A percentile compares a stretch with the other conserved stretches of the same genome.
Evolutionary conservation across 805 yeast species (phyloP).

Genomic region (Candida railenensis): DNA sequence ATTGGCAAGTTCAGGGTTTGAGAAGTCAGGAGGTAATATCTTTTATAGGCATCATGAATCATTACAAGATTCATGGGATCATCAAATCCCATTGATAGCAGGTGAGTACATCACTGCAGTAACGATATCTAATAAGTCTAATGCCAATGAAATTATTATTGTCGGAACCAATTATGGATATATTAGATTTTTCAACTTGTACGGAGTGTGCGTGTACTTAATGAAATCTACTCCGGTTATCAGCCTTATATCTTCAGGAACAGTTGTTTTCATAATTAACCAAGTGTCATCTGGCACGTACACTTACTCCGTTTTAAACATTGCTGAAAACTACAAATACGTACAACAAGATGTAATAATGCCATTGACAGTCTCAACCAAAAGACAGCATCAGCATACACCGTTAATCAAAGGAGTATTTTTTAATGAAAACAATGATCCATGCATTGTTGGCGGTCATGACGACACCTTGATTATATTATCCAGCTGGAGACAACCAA

Average conservation of each 20-base stretch:
- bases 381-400: constrained; percentile 6
- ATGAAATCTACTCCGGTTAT: constrained; percentile 73
- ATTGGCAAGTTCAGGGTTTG: constrained; percentile 45
- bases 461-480: constrained; percentile 72
- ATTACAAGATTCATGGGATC: constrained; percentile 70
- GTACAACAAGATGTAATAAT: constrained; percentile 39
- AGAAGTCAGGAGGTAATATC: constrained; percentile 38
- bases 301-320: constrained; percentile 50
- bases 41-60: constrained; percentile 70
- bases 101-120: constrained; percentile 66
- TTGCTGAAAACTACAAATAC: constrained; percentile 37
- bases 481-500: constrained; percentile 72
- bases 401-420: constrained; percentile 63
- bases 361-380: constrained; percentile 23
- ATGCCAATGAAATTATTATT: constrained; percentile 47
- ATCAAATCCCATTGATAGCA: constrained; percentile 49
- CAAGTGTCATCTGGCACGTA: constrained; percentile 33
- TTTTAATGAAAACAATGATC: constrained; percentile 87
- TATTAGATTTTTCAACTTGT: constrained; percentile 65
- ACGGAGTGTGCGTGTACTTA: constrained; percentile 70
- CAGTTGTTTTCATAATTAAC: constrained; percentile 51
- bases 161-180: constrained; percentile 79
- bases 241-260: constrained; percentile 62
- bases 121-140: constrained; percentile 46
- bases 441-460: constrained; percentile 73